Percentiles rank a stretch among this genome's conserved stretches.
Evolutionary conservation across 148 eudicot species (phyloP).

Genomic region (Gaultheria prostrata): DNA sequence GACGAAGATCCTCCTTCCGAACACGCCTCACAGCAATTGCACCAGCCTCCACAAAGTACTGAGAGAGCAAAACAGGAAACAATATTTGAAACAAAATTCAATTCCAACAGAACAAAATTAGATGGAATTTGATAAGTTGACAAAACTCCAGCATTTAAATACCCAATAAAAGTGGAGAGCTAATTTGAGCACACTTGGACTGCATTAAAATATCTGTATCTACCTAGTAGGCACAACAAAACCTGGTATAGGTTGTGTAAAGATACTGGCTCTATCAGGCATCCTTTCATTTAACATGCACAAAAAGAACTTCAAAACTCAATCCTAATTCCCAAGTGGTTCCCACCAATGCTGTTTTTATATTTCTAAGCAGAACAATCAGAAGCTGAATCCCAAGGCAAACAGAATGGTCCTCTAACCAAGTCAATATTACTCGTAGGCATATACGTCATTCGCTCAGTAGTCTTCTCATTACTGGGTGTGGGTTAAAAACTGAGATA

Average conservation of each 20-base stretch:
- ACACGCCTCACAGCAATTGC: slow-evolving; percentile 98
- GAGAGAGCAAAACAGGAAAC: slow-evolving; percentile 15
- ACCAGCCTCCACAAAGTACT: slow-evolving; percentile 98
- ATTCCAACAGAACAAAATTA: not conserved
- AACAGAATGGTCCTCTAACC: not conserved
- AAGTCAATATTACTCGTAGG: not conserved
- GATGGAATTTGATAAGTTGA: not conserved
- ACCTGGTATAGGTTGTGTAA: not conserved
- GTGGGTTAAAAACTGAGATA: not conserved
- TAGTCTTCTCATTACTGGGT: not conserved
- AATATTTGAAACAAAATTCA: not conserved
- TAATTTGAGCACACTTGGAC: not conserved
- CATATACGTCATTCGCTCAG: not conserved
- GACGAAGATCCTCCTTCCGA: slow-evolving; percentile 87
- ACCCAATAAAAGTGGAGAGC: not conserved
- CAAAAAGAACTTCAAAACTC: not conserved
- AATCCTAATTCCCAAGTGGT: not conserved
- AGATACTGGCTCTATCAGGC: slow-evolving; percentile 1
- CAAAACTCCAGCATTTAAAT: not conserved
- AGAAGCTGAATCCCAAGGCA: not conserved
- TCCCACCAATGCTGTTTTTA: not conserved
- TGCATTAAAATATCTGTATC: not conserved
- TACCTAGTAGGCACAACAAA: not conserved
- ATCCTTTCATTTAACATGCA: not conserved
- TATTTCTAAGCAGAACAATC: not conserved